Evolutionary conservation across 2,329 filamentous ascomycete species (phyloP), one percentile per base, ranked within the genome.

Genomic region (Pyrenophora graminea): DNA sequence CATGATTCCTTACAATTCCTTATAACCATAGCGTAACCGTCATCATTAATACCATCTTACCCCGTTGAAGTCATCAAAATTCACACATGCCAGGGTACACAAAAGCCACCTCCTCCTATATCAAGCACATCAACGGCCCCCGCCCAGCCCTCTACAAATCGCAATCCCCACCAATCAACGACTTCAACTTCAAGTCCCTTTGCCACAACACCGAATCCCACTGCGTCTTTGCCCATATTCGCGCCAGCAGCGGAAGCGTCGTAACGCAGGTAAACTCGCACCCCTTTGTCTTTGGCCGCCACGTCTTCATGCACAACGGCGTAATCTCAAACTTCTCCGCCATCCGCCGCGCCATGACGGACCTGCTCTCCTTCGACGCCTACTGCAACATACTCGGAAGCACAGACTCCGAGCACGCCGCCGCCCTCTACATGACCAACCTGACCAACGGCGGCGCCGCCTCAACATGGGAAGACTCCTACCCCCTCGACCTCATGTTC

Each of bases 241-340:
- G 81, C 7, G 80, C 80, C 8, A 76, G 76, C 3, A 79, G 75
- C 6, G 78, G 76, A 1, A 78, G 74, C 5, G 71, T 77, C 1
- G 77, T 82, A 21, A 75, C 77, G 2, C 72, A 74, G 13, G 76
- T 80, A 17, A 83, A 83, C 65, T 80, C 78, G 38, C 80, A 83
- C 53, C 81, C 81, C 4, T 83, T 83, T 62, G 73, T 78, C 25
- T 83, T 82, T 45, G 80, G 81, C 12, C 71, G 80, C 32, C 79
- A 82, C 55, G 72, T 74, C 7, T 79, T 82, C 62, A 82, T 83
- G 81, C 81, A 83, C 70, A 83, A 83, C 59, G 81, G 81, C 2
- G 75, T 75, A 13, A 73, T 82, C 30, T 74, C 75, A 9, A 67
- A 77, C 54, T 82, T 82, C 62, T 58, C 69, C 2, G 55, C 65